Conservation (phyloP, 352 stramenopile species). For the Phytophthora aleatoria region DNA sequence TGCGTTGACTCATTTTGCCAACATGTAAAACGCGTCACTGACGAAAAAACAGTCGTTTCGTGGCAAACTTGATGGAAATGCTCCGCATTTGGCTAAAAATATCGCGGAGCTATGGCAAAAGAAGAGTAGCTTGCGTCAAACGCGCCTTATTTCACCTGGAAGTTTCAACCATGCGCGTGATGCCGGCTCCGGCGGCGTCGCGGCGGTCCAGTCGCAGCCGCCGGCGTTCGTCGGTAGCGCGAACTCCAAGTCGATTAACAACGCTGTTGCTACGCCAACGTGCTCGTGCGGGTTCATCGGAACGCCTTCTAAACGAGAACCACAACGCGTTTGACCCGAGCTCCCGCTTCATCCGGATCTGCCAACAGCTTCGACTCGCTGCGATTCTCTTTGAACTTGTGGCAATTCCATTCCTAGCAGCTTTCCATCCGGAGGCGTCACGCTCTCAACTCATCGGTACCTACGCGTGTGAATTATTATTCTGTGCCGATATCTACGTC, state of each 20-base stretch:
- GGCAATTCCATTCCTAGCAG: constrained; percentile 48
- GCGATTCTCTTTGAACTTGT: constrained; percentile 62
- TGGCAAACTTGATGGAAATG: background rate
- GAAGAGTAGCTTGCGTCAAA: too few relatives aligned
- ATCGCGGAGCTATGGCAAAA: background rate
- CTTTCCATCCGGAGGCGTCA: constrained; percentile 31
- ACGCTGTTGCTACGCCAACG: constrained; percentile 39
- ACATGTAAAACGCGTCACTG: background rate
- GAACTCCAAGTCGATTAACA: constrained; percentile 12
- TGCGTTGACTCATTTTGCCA: background rate
- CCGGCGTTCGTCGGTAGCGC: constrained; percentile 32
- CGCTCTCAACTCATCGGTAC: constrained; percentile 40
- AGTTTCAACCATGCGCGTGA: constrained; percentile 22
- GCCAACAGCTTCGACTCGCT: constrained; percentile 56
- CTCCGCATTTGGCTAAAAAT: constrained; percentile 10
- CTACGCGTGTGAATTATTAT: constrained; percentile 65
- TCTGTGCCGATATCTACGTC: constrained; percentile 68
- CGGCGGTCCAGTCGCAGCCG: constrained; percentile 19
- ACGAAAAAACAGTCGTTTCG: constrained; percentile 12
- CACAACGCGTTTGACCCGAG: constrained; percentile 67
- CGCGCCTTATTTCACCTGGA: constrained; percentile 5
- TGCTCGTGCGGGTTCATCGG: constrained; percentile 48
- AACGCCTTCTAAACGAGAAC: constrained; percentile 53
- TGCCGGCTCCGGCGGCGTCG: constrained; percentile 16
- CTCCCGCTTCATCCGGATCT: constrained; percentile 54